phyloP scores from a whole-genome alignment of 2,329 filamentous ascomycete species.

The Scytalidium lignicola region DNA sequence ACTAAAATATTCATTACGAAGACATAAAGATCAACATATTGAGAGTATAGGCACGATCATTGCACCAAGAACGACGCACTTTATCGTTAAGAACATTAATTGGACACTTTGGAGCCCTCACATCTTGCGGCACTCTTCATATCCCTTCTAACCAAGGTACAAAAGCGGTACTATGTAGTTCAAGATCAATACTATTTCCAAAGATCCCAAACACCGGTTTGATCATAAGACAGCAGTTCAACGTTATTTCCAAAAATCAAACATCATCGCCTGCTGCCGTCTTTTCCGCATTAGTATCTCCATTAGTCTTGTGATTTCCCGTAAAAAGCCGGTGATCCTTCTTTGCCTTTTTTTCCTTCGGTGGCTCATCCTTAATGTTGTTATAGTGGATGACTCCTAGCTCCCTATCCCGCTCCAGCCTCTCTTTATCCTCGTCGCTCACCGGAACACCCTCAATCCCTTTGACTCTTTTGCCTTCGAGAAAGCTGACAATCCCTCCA shows the following conservation, averaged over 20 bases:
- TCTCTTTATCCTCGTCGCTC: slow-evolving; percentile 48
- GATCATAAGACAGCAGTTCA: slow-evolving; percentile 1
- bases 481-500: slow-evolving; percentile 64
- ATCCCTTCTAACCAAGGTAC: too few species aligned
- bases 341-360: slow-evolving; percentile 35
- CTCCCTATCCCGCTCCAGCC: slow-evolving; percentile 47
- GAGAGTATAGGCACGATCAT: too few species aligned
- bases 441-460: slow-evolving; percentile 64
- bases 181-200: too few species aligned
- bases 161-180: too few species aligned
- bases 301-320: slow-evolving; percentile 9
- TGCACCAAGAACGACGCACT: too few species aligned
- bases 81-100: too few species aligned
- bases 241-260: slow-evolving; percentile 10
- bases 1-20: too few species aligned
- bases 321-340: slow-evolving; percentile 13
- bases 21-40: too few species aligned
- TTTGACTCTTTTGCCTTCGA: slow-evolving; percentile 69
- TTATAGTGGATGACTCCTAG: slow-evolving; percentile 54
- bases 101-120: too few species aligned
- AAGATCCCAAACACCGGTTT: background rate
- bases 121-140: too few species aligned
- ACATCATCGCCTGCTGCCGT: slow-evolving; percentile 8
- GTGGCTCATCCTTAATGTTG: slow-evolving; percentile 47
- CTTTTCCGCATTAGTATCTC: slow-evolving; percentile 6